Conservation (phyloP, 225 moss, liverwort and hornwort species). For the Bryum argenteum region DNA sequence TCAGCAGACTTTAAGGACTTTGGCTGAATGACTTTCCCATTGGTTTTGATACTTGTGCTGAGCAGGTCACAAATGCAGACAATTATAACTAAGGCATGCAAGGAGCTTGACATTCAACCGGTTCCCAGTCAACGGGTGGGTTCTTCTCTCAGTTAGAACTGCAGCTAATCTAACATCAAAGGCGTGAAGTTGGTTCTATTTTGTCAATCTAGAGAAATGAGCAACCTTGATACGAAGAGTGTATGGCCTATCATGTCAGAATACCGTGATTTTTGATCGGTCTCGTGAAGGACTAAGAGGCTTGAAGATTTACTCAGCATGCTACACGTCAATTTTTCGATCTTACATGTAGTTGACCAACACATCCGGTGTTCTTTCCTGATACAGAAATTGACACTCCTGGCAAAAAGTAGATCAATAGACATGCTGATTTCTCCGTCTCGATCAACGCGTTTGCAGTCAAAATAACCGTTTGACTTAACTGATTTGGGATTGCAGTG, state of each 20-base stretch:
- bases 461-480: not conserved
- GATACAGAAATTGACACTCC: no score
- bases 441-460: not conserved
- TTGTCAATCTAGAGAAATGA: slow-evolving; percentile 28
- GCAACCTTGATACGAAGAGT: slow-evolving; percentile 36
- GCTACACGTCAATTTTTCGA: not conserved
- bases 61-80: slow-evolving; percentile 99
- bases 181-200: not conserved
- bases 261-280: slow-evolving; percentile 12
- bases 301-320: not conserved
- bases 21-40: not conserved
- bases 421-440: not conserved
- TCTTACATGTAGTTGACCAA: no score
- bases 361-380: no score
- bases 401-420: no score
- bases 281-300: not conserved
- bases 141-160: slow-evolving; percentile 21
- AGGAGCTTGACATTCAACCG: slow-evolving; percentile 93
- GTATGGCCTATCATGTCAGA: not conserved
- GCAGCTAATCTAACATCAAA: not conserved
- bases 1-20: not conserved
- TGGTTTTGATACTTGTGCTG: slow-evolving; percentile 19
- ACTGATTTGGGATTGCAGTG: slow-evolving; percentile 56
- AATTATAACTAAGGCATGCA: slow-evolving; percentile 89
- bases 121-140: slow-evolving; percentile 88